These are phyloP conservation scores for Flaveria trinervia DNA, from an alignment of 129 eudicot genomes.

Conservation along the genomic window DNA sequence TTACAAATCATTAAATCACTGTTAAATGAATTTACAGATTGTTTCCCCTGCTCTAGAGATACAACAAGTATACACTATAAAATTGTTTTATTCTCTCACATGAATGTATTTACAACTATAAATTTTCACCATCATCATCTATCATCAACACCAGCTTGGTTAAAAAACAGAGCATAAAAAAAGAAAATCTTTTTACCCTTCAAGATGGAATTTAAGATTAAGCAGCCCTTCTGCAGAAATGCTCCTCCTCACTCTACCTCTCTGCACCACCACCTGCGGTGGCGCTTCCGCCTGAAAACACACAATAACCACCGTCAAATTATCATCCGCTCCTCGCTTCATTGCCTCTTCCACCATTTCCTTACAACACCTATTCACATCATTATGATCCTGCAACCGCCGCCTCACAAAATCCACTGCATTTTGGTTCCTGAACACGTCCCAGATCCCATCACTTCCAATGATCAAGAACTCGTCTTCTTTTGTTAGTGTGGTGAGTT, in stretches of 20 bases:
- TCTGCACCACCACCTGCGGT: conserved; percentile 54
- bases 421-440: conserved; percentile 82
- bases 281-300: conserved; percentile 85
- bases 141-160: conserved; percentile 19
- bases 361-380: conserved; percentile 67
- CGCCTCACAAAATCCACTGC: conserved; percentile 87
- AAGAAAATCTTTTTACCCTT: conserved; percentile 37
- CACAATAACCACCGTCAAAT: conserved; percentile 81
- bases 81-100: conserved; percentile 26
- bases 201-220: conserved; percentile 69
- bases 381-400: conserved; percentile 74
- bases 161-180: conserved; percentile 9
- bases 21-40: conserved; percentile 24
- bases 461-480: conserved; percentile 92
- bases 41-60: conserved; percentile 30
- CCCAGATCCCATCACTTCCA: conserved; percentile 96
- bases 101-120: conserved; percentile 39
- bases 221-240: conserved; percentile 91
- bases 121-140: conserved; percentile 21
- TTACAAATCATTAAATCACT: conserved; percentile 18
- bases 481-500: conserved; percentile 63
- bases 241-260: conserved; percentile 66
- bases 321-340: conserved; percentile 74
- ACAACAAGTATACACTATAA: conserved; percentile 24
- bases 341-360: conserved; percentile 87